Evolutionary conservation across 2,329 filamentous ascomycete species (phyloP).

Genomic region (Arthrobotrys megalospora): DNA sequence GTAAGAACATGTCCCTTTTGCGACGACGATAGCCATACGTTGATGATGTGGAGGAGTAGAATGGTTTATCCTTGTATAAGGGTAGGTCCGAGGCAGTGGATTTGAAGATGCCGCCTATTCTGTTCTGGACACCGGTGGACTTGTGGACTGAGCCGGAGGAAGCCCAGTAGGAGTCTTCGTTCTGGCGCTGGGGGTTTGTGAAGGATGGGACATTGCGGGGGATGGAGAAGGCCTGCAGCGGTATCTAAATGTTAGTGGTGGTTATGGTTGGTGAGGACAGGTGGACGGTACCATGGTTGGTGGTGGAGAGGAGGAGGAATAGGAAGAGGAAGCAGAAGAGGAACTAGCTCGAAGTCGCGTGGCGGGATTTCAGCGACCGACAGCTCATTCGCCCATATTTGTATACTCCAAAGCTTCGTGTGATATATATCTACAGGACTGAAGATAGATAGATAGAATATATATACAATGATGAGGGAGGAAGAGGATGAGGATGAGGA

Average conservation of each 20-base stretch:
- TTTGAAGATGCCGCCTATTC: slow-evolving; percentile 73
- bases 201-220: slow-evolving; percentile 81
- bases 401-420: no score
- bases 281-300: neutral
- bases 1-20: slow-evolving; percentile 74
- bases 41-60: slow-evolving; percentile 73
- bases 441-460: no score
- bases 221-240: slow-evolving; percentile 73
- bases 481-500: neutral
- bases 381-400: neutral
- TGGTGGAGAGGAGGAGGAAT: neutral
- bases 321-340: neutral
- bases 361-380: no score
- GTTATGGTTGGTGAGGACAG: neutral
- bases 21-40: slow-evolving; percentile 72
- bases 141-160: slow-evolving; percentile 69
- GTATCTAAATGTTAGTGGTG: neutral
- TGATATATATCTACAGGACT: no score
- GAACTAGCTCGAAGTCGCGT: neutral
- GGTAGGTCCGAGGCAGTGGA: slow-evolving; percentile 80
- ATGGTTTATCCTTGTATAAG: slow-evolving; percentile 99
- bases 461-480: no score
- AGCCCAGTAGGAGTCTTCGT: slow-evolving; percentile 79
- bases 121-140: slow-evolving; percentile 66
- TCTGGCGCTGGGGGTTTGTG: slow-evolving; percentile 75